Evolutionary conservation across 2,329 filamentous ascomycete genomes (phyloP), one percentile per base, ranked within the genome.

Genomic region (Diaporthe nobilis): DNA sequence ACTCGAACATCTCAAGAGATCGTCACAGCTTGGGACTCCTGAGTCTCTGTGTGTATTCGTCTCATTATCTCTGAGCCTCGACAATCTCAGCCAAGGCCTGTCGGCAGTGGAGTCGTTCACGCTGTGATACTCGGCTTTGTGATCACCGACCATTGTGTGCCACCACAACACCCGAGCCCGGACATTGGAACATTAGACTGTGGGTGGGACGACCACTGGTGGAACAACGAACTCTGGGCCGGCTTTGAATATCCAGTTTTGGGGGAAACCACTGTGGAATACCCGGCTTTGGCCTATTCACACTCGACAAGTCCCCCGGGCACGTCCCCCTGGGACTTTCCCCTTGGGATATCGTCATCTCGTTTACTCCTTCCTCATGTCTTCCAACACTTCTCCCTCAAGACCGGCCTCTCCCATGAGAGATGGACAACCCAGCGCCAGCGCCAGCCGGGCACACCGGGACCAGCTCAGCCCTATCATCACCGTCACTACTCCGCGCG

Each of bases 401-500:
- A 47, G 71, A 25, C 47, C 71, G 9, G 71, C 71, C 37, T 73
- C 71, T 25, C 71, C 71, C 34, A 47, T 17, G 5, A 60, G 49
- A 25, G 51, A 73, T 57, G 71, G 71, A 47, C 71, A 73, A 13
- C 71, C 71, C 31, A 49, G 61, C 10, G 22, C 58, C 25, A 73
- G 58, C 28, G 22, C 58, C 25, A 73, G 58, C 28, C 71, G 47
- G 31, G 34, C 58, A n/a, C 3, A 31, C 34, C 71, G 58, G 25
- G 22, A 31, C 31, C 71, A 47, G 34, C 49, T 55, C 47, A 73
- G 51, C 49, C 75, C 75, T 3, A 75, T 73, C 17, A 65, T 75
- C 60, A 77, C 72, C 37, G 20, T 77, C 47, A 75, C 68, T 34
- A 70, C 70, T 31, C 73, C 75, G 10, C 65, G 67, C 55, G 79